Evolutionary conservation across 768 basidiomycete genomes (phyloP).

Genomic region (Suillus subluteus): DNA sequence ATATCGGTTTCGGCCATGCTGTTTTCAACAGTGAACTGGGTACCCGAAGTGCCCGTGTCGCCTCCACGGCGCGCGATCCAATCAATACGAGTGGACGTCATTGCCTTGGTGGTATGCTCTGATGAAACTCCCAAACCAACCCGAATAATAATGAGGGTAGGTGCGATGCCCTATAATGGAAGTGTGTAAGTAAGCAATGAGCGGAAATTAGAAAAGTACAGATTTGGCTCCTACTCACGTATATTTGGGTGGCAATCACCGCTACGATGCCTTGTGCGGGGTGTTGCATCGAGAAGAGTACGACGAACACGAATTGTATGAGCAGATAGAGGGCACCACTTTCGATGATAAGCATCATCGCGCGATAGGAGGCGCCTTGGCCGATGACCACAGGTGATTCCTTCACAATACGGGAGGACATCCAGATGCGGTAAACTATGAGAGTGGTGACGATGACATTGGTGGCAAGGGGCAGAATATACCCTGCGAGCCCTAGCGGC

Average conservation of each 20-base stretch:
- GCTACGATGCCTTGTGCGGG: conserved; percentile 41
- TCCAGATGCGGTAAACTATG: conserved; percentile 45
- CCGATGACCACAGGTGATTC: conserved; percentile 18
- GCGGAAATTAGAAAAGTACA: not conserved
- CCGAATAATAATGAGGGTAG: conserved; percentile 40
- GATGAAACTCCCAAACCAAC: conserved; percentile 36
- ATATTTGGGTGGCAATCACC: conserved; percentile 43
- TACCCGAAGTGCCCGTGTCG: conserved; percentile 21
- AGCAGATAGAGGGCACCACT: conserved; percentile 44
- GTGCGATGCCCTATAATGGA: conserved; percentile 34
- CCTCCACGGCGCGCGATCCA: conserved; percentile 23
- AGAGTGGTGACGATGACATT: conserved; percentile 46
- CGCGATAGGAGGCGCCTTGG: conserved; percentile 25
- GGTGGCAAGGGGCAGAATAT: conserved; percentile 42
- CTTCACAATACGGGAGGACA: conserved; percentile 20
- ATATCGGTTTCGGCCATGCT: conserved; percentile 24
- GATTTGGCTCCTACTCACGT: conserved; percentile 31
- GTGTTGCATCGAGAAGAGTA: conserved; percentile 37
- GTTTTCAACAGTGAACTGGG: conserved; percentile 21
- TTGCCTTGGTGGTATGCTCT: conserved; percentile 21
- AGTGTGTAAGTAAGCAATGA: not conserved
- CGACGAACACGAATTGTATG: conserved; percentile 44
- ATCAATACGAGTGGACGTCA: conserved; percentile 27
- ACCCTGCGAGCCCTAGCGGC: conserved; percentile 41
- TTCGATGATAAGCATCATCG: conserved; percentile 42